Evolutionary conservation across 2,329 filamentous ascomycete species (phyloP).

Genomic region (Aciculosporium take): DNA sequence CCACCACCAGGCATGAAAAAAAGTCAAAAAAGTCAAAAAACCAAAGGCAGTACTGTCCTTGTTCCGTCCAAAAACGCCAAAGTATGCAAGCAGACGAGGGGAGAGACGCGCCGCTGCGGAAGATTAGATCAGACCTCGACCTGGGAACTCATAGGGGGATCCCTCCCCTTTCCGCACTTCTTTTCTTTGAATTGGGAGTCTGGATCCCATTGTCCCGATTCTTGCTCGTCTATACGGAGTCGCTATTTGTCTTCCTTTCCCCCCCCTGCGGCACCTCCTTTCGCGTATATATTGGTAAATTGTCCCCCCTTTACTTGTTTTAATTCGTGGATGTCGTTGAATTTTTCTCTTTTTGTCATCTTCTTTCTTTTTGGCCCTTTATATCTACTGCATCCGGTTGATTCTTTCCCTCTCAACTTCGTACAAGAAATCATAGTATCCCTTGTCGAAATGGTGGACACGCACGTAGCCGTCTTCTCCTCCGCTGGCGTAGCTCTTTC

Average conservation of each 20-base stretch:
- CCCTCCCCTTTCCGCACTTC: background rate
- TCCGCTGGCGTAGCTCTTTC: slow-evolving; percentile 84
- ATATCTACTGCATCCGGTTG: slow-evolving; percentile 27
- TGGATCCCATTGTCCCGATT: background rate
- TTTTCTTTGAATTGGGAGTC: background rate
- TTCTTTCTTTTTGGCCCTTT: background rate
- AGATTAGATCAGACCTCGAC: too few relatives aligned
- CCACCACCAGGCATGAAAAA: too few relatives aligned
- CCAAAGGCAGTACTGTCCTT: slow-evolving; percentile 10
- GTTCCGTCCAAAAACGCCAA: slow-evolving; percentile 22
- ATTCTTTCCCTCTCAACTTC: slow-evolving; percentile 83
- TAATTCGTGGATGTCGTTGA: background rate
- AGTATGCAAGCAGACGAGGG: slow-evolving; percentile 27
- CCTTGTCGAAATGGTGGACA: slow-evolving; percentile 96
- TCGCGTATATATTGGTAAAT: background rate
- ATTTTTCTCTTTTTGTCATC: background rate
- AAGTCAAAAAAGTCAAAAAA: background rate
- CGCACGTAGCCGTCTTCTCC: slow-evolving; percentile 98
- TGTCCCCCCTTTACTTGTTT: background rate
- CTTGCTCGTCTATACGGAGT: background rate
- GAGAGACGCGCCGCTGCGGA: slow-evolving; percentile 13
- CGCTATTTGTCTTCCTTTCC: background rate
- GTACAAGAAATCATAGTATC: slow-evolving; percentile 97
- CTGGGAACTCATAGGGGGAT: background rate
- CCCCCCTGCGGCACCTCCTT: background rate